Percentiles rank a stretch among this genome's conserved stretches.
Evolutionary conservation across 2,329 filamentous ascomycete species (phyloP).

Genomic region (Pleurostoma richardsiae): DNA sequence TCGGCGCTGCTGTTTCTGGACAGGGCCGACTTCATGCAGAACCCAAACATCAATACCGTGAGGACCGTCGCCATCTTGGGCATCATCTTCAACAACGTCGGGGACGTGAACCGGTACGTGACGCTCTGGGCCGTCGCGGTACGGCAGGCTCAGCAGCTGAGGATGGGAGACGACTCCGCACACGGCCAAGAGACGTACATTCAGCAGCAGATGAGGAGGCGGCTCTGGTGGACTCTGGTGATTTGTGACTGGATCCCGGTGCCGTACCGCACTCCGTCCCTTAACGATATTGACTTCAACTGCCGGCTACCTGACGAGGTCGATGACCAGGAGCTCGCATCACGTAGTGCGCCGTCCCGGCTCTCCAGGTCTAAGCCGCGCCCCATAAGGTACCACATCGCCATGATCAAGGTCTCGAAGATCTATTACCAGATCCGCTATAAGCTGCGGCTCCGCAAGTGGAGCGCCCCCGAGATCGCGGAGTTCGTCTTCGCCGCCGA

Average conservation of each 20-base stretch:
- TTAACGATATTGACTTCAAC: neutral
- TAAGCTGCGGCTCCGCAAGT: neutral
- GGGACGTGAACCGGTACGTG: neutral
- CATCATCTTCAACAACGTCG: constrained; percentile 1
- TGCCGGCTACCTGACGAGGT: neutral
- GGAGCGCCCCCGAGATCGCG: neutral
- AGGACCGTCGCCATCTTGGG: neutral
- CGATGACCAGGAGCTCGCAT: neutral
- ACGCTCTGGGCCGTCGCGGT: neutral
- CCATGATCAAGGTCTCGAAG: neutral
- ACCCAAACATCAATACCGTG: neutral
- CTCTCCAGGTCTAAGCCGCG: neutral
- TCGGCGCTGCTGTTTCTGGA: constrained; percentile 1
- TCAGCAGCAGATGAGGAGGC: neutral
- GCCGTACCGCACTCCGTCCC: neutral
- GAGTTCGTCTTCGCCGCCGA: neutral
- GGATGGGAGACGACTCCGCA: neutral
- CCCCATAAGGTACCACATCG: neutral
- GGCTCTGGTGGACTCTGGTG: neutral
- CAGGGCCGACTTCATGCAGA: neutral
- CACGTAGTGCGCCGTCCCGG: neutral
- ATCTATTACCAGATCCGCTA: neutral
- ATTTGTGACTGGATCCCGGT: neutral
- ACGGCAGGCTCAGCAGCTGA: neutral
- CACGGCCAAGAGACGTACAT: neutral